Conservation (phyloP, 768 basidiomycete genomes). For the Omphalotus guepiniiformis region DNA sequence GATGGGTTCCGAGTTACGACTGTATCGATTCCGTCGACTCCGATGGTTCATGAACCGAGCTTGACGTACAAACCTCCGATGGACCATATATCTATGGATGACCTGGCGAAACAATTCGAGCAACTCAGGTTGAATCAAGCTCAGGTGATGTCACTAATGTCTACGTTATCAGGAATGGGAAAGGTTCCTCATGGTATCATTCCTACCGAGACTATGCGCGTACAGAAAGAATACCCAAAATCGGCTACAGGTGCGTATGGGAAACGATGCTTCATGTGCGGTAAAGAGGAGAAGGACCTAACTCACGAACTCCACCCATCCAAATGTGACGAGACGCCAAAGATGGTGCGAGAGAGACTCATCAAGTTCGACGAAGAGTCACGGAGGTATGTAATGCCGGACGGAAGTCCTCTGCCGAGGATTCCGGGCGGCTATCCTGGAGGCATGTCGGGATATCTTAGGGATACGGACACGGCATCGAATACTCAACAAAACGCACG, state of each 20-base stretch:
- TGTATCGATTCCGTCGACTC: background rate
- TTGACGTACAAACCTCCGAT: too few species aligned
- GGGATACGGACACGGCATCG: background rate
- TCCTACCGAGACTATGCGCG: background rate
- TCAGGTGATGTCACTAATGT: too few species aligned
- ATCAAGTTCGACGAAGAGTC: background rate
- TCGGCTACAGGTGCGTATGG: too few species aligned
- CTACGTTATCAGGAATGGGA: too few species aligned
- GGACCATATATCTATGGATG: background rate
- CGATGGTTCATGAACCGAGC: background rate
- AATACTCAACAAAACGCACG: too few species aligned
- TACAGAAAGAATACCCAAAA: background rate
- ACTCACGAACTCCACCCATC: background rate
- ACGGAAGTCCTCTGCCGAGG: background rate
- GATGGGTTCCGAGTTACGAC: background rate
- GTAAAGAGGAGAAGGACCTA: background rate
- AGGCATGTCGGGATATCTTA: background rate
- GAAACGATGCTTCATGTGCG: slow-evolving; percentile 3
- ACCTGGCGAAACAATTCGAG: background rate
- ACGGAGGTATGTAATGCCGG: background rate
- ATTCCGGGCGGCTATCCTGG: background rate
- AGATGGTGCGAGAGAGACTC: background rate
- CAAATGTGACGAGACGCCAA: background rate
- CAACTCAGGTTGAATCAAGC: too few species aligned
- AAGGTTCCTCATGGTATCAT: too few species aligned